Conservation (phyloP, 176 grass and related monocot species). For the Zizania latifolia region DNA sequence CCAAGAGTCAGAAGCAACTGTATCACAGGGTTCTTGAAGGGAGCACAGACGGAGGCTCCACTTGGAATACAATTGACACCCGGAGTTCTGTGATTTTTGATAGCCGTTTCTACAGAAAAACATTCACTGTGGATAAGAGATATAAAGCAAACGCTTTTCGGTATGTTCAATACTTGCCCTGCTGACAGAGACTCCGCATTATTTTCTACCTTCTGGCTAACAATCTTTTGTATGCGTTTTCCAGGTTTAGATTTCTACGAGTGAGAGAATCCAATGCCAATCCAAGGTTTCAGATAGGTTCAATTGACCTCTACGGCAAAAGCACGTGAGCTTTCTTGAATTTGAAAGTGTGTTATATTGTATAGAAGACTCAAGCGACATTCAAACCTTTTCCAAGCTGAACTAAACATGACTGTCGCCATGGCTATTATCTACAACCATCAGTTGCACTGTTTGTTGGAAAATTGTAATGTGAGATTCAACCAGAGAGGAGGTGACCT, state of each 20-base stretch:
- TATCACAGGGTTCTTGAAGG: slow-evolving; percentile 72
- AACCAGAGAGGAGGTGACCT: not conserved
- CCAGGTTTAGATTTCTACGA: slow-evolving; percentile 66
- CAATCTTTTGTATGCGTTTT: slow-evolving; percentile 1
- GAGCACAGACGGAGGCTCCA: slow-evolving; percentile 59
- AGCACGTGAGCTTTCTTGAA: slow-evolving; percentile 3
- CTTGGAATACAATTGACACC: slow-evolving; percentile 59
- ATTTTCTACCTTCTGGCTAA: slow-evolving; percentile 3
- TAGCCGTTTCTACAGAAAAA: slow-evolving; percentile 60
- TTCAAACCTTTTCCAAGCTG: not conserved
- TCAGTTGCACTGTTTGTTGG: not conserved
- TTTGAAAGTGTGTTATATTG: not conserved
- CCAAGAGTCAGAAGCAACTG: not conserved
- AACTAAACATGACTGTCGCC: not conserved
- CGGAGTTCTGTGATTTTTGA: slow-evolving; percentile 58
- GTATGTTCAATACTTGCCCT: slow-evolving; percentile 33
- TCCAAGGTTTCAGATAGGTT: slow-evolving; percentile 94
- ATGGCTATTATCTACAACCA: not conserved
- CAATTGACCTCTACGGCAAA: slow-evolving; percentile 71
- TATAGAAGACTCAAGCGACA: not conserved
- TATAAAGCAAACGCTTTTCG: slow-evolving; percentile 50
- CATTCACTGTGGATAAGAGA: slow-evolving; percentile 52
- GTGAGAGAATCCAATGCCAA: slow-evolving; percentile 57
- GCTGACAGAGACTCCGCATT: not conserved
- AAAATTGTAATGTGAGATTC: not conserved